phyloP scores from a whole-genome alignment of 2,329 filamentous ascomycete genomes.

The Fusarium concolor region DNA sequence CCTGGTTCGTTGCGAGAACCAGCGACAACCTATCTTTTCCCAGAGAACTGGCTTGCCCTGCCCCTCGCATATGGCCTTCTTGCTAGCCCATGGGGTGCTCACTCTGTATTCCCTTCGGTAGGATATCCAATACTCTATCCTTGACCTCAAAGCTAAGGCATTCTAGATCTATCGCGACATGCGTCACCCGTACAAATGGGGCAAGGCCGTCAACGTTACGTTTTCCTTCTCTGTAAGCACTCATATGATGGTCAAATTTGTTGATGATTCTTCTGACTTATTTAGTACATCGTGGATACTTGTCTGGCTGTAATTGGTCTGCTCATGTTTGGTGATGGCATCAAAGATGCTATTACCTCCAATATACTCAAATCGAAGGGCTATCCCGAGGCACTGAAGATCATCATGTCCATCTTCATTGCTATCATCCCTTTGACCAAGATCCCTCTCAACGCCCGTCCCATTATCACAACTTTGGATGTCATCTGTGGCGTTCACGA shows the following conservation, averaged over 20 bases:
- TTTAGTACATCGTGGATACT: constrained; percentile 80
- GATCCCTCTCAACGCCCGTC: constrained; percentile 88
- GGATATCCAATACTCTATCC: constrained; percentile 18
- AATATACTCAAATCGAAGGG: constrained; percentile 82
- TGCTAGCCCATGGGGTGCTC: constrained; percentile 78
- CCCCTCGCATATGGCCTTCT: constrained; percentile 90
- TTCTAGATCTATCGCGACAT: constrained; percentile 70
- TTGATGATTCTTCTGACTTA: constrained; percentile 3
- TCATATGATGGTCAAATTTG: no score
- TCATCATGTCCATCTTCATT: constrained; percentile 86
- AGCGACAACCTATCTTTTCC: constrained; percentile 83
- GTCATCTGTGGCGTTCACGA: constrained; percentile 79
- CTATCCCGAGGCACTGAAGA: constrained; percentile 79
- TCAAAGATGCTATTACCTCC: constrained; percentile 88
- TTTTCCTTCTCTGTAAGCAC: constrained; percentile 82
- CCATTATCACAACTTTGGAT: constrained; percentile 87
- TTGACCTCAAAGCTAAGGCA: constrained; percentile 3
- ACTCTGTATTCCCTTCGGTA: constrained; percentile 82
- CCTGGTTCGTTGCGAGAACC: constrained; percentile 89
- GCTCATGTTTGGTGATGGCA: constrained; percentile 94
- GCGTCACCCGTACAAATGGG: constrained; percentile 84
- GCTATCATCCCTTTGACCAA: constrained; percentile 96
- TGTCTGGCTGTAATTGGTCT: constrained; percentile 85
- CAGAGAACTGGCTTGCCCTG: constrained; percentile 85
- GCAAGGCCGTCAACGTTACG: constrained; percentile 78